These are phyloP conservation scores for Tephrocybe rancida DNA, from an alignment of 768 basidiomycete species.

Conservation along the genomic window DNA sequence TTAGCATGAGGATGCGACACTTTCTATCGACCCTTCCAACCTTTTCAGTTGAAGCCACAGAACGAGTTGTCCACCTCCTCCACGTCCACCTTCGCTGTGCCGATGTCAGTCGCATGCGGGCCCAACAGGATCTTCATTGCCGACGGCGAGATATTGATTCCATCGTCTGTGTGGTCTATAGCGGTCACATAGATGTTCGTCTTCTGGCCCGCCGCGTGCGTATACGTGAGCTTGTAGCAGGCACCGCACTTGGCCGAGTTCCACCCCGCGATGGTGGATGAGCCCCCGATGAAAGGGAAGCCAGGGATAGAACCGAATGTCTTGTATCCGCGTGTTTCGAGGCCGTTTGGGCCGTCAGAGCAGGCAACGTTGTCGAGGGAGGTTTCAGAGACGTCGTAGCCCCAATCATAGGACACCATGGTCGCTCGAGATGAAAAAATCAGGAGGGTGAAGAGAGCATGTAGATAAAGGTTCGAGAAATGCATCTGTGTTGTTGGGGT, in stretches of 20 bases:
- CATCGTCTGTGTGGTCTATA: conserved; percentile 38
- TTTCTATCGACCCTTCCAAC: too few species aligned
- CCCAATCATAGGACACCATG: conserved; percentile 35
- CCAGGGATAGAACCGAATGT: conserved; percentile 49
- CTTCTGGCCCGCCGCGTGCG: conserved; percentile 19
- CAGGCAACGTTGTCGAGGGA: conserved; percentile 45
- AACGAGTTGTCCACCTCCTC: conserved; percentile 8
- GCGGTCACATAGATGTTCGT: conserved; percentile 44
- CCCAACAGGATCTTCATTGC: conserved; percentile 32
- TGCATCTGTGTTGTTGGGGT: conserved; percentile 28
- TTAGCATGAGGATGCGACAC: too few species aligned
- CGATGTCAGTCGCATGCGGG: conserved; percentile 6
- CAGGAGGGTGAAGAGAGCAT: conserved; percentile 22
- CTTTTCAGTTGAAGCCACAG: conserved; percentile 16
- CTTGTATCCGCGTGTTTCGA: conserved; percentile 37
- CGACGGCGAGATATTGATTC: conserved; percentile 26
- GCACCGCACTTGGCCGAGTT: conserved; percentile 51
- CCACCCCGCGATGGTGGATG: conserved; percentile 42
- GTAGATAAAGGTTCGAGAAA: conserved; percentile 23
- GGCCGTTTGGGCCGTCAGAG: conserved; percentile 50
- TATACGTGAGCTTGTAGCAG: conserved; percentile 55
- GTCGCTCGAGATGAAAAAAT: conserved; percentile 6
- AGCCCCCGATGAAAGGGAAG: conserved; percentile 58
- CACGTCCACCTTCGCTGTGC: conserved; percentile 10
- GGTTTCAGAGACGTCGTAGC: conserved; percentile 35